Percentiles rank a stretch among this genome's conserved stretches.
Evolutionary conservation across 2,329 filamentous ascomycete species (phyloP).

Genomic region (Chaetothyriales sp.): DNA sequence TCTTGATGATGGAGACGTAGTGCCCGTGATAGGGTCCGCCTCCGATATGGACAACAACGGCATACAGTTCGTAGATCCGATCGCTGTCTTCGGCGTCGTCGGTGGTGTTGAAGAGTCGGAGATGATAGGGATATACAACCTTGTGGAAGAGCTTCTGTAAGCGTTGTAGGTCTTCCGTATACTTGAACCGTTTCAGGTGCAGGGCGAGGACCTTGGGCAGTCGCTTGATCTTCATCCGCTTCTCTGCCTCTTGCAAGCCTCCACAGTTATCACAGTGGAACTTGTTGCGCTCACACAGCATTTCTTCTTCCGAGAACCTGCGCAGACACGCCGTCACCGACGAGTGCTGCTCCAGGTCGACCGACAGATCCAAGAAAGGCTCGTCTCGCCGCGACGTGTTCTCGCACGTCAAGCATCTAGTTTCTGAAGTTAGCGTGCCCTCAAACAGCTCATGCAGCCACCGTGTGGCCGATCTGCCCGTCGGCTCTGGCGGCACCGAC

Average conservation of each 20-base stretch:
- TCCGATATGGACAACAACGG: constrained; percentile 92
- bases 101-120: constrained; percentile 93
- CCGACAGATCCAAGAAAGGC: constrained; percentile 87
- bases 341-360: constrained; percentile 86
- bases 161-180: constrained; percentile 85
- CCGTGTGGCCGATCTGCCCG: constrained; percentile 51
- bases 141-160: constrained; percentile 93
- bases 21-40: constrained; percentile 94
- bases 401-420: constrained; percentile 89
- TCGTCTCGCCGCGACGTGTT: constrained; percentile 90
- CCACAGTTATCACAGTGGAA: constrained; percentile 98
- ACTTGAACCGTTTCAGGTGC: constrained; percentile 95
- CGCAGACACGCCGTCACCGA: constrained; percentile 90
- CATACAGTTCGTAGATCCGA: constrained; percentile 87
- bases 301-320: constrained; percentile 95
- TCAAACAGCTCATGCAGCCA: constrained; percentile 98
- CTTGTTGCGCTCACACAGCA: constrained; percentile 96
- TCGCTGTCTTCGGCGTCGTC: constrained; percentile 90
- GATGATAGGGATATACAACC: constrained; percentile 90
- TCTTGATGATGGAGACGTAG: constrained; percentile 96
- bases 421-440: constrained; percentile 86
- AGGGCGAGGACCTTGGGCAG: constrained; percentile 81
- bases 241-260: constrained; percentile 91
- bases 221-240: constrained; percentile 97
- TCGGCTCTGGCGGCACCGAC: constrained; percentile 19